These are phyloP conservation scores for Prunus padus DNA, from an alignment of 306 rosid species.

Conservation along the genomic window DNA sequence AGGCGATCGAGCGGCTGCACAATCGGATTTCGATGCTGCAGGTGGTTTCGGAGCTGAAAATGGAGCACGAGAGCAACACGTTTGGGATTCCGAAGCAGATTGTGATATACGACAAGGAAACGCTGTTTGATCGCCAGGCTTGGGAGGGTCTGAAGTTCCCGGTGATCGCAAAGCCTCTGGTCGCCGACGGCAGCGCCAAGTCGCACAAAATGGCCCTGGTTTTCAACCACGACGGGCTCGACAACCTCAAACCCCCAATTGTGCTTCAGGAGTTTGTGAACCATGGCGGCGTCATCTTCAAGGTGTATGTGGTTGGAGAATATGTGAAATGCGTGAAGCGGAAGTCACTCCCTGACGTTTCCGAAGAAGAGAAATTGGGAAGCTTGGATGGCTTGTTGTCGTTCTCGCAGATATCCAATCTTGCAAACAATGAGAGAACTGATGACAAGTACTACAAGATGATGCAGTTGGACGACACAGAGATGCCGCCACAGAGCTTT, in stretches of 20 bases:
- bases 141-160: conserved; percentile 78
- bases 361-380: conserved; percentile 62
- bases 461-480: conserved; percentile 76
- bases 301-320: conserved; percentile 81
- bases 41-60: conserved; percentile 76
- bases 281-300: conserved; percentile 92
- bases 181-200: conserved; percentile 88
- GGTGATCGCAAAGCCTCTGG: conserved; percentile 78
- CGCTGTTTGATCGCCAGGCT: conserved; percentile 51
- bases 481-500: conserved; percentile 77
- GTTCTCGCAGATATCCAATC: conserved; percentile 82
- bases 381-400: conserved; percentile 57
- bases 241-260: conserved; percentile 75
- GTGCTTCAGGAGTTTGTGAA: conserved; percentile 86
- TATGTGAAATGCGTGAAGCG: conserved; percentile 78
- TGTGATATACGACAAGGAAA: conserved; percentile 73
- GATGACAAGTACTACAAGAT: conserved; percentile 68
- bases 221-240: conserved; percentile 56
- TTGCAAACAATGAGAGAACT: conserved; percentile 49
- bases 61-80: conserved; percentile 47
- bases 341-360: conserved; percentile 82
- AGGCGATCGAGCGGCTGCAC: conserved; percentile 77
- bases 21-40: conserved; percentile 91
- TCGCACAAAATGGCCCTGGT: conserved; percentile 87
- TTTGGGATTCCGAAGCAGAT: conserved; percentile 94